Conservation (phyloP, 139 green algal genomes). For the Chlamydomonas eustigma region DNA sequence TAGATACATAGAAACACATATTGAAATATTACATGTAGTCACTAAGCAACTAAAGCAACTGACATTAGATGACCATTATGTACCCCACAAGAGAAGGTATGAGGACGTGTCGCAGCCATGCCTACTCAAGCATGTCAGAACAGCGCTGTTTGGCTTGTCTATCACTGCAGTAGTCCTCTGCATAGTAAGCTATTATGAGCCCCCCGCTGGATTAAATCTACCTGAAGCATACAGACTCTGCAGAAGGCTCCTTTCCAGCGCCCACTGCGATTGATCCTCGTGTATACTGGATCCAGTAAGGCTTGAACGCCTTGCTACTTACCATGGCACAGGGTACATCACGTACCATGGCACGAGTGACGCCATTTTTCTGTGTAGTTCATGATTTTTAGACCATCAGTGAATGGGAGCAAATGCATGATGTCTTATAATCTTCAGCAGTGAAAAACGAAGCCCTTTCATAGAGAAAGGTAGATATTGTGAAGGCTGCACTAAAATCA, state of each 20-base stretch:
- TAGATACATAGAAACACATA: no score
- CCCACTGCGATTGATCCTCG: slow-evolving; percentile 23
- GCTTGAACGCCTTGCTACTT: slow-evolving; percentile 22
- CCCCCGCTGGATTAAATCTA: no score
- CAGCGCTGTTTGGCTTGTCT: no score
- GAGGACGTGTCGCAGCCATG: no score
- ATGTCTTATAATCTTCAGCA: background rate
- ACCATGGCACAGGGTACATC: slow-evolving; percentile 23
- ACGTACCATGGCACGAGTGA: slow-evolving; percentile 27
- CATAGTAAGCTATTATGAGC: no score
- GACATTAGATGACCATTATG: no score
- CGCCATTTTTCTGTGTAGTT: slow-evolving; percentile 67
- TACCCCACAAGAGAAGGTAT: no score
- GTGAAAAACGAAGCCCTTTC: background rate
- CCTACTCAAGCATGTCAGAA: no score
- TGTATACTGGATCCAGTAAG: slow-evolving; percentile 36
- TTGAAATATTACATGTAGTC: no score
- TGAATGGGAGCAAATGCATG: background rate
- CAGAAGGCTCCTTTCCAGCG: background rate
- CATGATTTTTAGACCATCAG: background rate
- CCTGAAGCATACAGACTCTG: background rate
- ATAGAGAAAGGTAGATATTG: no score
- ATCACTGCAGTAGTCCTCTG: no score
- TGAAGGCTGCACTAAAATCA: background rate
- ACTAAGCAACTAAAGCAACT: no score